A percentile compares a stretch with the other conserved stretches of the same genome.
Conservation (phyloP, 2,329 filamentous ascomycete species). For the Metarhizium rileyi region DNA sequence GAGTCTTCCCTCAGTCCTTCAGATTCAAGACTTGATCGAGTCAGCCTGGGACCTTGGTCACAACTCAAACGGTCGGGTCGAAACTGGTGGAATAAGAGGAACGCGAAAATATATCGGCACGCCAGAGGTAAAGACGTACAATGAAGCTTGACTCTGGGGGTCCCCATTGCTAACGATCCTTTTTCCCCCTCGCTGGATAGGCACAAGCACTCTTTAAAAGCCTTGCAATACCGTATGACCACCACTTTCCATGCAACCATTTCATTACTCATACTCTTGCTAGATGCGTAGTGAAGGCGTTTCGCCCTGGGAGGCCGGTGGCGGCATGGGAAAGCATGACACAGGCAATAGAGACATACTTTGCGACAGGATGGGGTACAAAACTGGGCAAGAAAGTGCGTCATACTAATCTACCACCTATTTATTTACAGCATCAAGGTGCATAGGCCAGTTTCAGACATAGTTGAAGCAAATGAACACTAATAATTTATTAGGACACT, state of each 20-base stretch:
- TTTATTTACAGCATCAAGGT: conserved; percentile 84
- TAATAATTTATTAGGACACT: conserved; percentile 53
- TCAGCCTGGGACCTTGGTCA: conserved; percentile 79
- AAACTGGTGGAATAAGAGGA: conserved; percentile 80
- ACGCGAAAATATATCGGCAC: conserved; percentile 95
- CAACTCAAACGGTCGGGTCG: conserved; percentile 60
- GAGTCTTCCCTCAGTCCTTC: conserved; percentile 63
- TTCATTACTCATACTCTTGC: not conserved
- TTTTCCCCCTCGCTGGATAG: conserved; percentile 28
- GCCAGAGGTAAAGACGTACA: conserved; percentile 52
- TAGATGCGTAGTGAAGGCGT: conserved; percentile 54
- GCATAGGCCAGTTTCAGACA: conserved; percentile 10
- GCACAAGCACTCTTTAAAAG: conserved; percentile 69
- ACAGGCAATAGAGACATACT: conserved; percentile 63
- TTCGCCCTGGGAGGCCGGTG: conserved; percentile 38
- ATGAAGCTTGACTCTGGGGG: not conserved
- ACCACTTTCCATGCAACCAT: not conserved
- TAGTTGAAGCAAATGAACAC: not conserved
- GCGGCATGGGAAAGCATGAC: conserved; percentile 47
- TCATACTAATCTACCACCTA: conserved; percentile 63
- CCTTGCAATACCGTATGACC: conserved; percentile 53
- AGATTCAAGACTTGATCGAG: conserved; percentile 81
- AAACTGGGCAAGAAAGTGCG: conserved; percentile 50
- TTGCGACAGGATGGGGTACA: conserved; percentile 39
- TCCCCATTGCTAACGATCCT: not conserved